Evolutionary conservation across 805 yeast genomes (phyloP).

Genomic region (Ogataea kodamae): DNA sequence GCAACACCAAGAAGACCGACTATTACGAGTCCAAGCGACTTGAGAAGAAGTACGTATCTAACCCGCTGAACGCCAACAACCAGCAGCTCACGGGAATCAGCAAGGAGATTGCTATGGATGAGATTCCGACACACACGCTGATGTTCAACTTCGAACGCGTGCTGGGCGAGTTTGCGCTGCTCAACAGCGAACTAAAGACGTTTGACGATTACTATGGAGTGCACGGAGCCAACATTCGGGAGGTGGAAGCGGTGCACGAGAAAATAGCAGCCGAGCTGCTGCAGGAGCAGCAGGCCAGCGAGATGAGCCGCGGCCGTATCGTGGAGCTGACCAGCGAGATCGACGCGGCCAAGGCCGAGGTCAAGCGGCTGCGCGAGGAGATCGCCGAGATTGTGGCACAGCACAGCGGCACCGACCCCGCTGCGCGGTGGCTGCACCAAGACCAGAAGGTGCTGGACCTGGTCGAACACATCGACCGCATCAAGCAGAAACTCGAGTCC

Average conservation of each 20-base stretch:
- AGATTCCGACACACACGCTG: constrained; percentile 58
- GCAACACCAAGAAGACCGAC: constrained; percentile 23
- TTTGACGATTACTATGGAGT: constrained; percentile 38
- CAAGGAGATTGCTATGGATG: constrained; percentile 25
- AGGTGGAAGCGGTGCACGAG: constrained; percentile 41
- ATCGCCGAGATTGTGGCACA: constrained; percentile 19
- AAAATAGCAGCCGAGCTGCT: constrained; percentile 45
- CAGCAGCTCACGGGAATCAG: constrained; percentile 36
- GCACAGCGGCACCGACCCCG: constrained; percentile 21
- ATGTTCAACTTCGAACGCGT: constrained; percentile 52
- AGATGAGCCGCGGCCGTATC: constrained; percentile 25
- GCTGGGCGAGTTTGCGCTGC: constrained; percentile 40
- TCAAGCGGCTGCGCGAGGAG: constrained; percentile 29
- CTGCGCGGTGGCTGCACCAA: constrained; percentile 30
- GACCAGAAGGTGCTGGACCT: constrained; percentile 44
- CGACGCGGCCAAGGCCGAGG: constrained; percentile 8
- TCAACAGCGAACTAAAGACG: constrained; percentile 45
- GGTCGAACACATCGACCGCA: constrained; percentile 42
- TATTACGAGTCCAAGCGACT: constrained; percentile 62
- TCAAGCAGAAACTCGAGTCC: constrained; percentile 43
- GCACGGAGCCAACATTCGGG: constrained; percentile 43
- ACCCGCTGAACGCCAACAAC: constrained; percentile 49
- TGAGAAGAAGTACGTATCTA: constrained; percentile 63
- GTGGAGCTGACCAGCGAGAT: constrained; percentile 19
- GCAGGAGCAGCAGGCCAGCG: constrained; percentile 35